A percentile compares a stretch with the other conserved stretches of the same genome.
Conservation (phyloP, 345 rosid species). For the Gossypium raimondii region DNA sequence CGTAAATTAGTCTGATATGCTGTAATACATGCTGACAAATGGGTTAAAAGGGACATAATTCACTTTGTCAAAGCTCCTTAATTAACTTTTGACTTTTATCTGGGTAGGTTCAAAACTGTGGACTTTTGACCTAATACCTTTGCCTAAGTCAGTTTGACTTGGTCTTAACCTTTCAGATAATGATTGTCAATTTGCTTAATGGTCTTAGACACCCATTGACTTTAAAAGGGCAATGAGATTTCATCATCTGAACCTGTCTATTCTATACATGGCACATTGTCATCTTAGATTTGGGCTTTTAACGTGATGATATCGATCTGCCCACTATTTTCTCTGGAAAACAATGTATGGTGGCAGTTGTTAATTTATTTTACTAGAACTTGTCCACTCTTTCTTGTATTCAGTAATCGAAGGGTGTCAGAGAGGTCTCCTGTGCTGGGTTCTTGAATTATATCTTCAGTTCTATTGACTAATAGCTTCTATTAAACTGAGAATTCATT, state of each 20-base stretch:
- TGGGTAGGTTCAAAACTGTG: background rate
- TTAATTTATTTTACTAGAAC: background rate
- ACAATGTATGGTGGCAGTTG: background rate
- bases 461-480: background rate
- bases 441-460: background rate
- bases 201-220: background rate
- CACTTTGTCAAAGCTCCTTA: constrained; percentile 28
- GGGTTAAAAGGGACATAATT: constrained; percentile 12
- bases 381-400: background rate
- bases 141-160: constrained; percentile 30
- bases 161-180: constrained; percentile 3
- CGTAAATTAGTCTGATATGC: background rate
- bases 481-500: constrained; percentile 12
- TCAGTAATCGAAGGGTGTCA: background rate
- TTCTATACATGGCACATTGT: background rate
- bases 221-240: background rate
- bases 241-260: background rate
- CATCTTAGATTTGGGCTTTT: background rate
- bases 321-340: background rate
- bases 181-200: background rate
- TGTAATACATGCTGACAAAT: background rate
- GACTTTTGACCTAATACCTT: background rate
- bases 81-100: constrained; percentile 21
- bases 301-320: background rate
- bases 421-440: background rate